Base-by-base conservation (phyloP, 192 early-diverging fungal genomes). In the Coemansia asiatica region DNA sequence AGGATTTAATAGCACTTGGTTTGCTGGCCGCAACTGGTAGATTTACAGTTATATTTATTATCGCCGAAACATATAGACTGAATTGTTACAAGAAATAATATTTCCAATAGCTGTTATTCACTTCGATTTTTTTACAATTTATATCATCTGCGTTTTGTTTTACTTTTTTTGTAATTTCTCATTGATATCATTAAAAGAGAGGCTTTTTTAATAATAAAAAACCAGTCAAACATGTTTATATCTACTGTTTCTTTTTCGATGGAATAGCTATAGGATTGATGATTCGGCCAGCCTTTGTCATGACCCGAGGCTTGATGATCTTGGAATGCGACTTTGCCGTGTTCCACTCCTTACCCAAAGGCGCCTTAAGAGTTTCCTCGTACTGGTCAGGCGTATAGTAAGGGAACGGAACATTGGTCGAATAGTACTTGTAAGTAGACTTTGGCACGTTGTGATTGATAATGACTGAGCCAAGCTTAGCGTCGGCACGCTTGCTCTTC, bases 281-380 rank as follows among this genome's bases (percentile, higher is more conserved):
- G 35, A 97, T 87, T 10, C 76, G 78, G 53, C 96, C 96, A 59
- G 91, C 78, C 68, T 92, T 91, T 35, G 91, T 91, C 66, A 89
- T 85, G 47, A 97, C 81, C 18, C 89, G 84, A 21, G 96, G 96
- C 80, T 88, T 85, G 57, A 89, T 90, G 64, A 91, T 79, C 78
- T 87, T 88, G 13, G 84, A 81, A 74, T 89, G 89, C 4, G 89
- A 83, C 46, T 83, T 82, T 26, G 82, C 77, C 2, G 97, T 92
- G 70, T 95, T 95, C 97, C 97, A 98, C 80, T 98, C 95, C 71
- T 89, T 90, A 49, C 97, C 97, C n/a, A 98, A 62, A 29, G 97
- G 95, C 50, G 85, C 82, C 28, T 88, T 85, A 63, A 98, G 77
- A 6, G 86, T 88, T 29, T 87, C 83, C 71, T 98, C 95, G 74